Conservation (phyloP, 2,329 filamentous ascomycete species). For the Plenodomus lindquistii region DNA sequence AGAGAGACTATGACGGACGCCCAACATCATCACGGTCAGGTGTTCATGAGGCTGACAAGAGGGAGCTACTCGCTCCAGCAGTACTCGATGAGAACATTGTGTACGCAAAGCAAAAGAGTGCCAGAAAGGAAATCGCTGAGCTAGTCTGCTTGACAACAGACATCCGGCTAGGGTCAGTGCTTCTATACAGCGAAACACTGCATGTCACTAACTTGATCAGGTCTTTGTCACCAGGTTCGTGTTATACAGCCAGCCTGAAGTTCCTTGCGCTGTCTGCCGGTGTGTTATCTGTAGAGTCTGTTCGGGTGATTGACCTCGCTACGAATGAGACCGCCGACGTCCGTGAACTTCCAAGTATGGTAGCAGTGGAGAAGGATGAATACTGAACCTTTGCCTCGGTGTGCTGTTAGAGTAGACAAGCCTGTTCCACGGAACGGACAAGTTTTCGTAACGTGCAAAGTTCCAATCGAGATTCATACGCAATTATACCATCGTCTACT, state of each 20-base stretch:
- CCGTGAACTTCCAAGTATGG: conserved; percentile 70
- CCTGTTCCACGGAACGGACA: neutral
- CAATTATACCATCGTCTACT: neutral
- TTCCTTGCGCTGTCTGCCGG: conserved; percentile 71
- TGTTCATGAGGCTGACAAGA: conserved; percentile 37
- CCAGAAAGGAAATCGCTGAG: conserved; percentile 65
- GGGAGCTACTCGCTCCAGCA: conserved; percentile 60
- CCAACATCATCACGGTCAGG: conserved; percentile 48
- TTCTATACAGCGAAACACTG: neutral
- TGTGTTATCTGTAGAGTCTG: conserved; percentile 70
- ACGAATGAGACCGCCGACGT: conserved; percentile 79
- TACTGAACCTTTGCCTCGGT: neutral
- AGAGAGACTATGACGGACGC: conserved; percentile 52
- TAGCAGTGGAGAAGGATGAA: conserved; percentile 43
- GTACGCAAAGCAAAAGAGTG: conserved; percentile 71
- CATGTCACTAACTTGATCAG: conserved; percentile 40
- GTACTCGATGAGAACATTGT: conserved; percentile 73
- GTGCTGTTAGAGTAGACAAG: too few species aligned
- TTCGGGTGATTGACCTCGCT: conserved; percentile 72
- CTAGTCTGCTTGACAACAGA: conserved; percentile 77
- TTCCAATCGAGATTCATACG: neutral
- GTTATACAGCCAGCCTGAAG: conserved; percentile 72
- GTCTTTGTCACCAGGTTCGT: conserved; percentile 71
- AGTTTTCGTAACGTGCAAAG: neutral
- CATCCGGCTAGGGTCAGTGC: conserved; percentile 66